Conservation (phyloP, 768 basidiomycete genomes). For the Boletus vermiculosoides region DNA sequence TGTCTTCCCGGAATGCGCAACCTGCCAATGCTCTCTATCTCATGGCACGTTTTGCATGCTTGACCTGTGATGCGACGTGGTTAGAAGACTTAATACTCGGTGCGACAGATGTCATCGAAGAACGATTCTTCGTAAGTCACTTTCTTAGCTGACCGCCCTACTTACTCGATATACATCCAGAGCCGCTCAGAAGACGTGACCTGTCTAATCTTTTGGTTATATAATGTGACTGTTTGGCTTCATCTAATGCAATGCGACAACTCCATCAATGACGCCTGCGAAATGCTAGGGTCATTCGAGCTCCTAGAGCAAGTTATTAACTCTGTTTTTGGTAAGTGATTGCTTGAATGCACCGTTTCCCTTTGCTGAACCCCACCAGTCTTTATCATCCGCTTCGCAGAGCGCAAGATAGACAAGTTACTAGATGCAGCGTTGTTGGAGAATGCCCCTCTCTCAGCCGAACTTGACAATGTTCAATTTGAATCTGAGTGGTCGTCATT, state of each 20-base stretch:
- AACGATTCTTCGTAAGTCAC: slow-evolving; percentile 80
- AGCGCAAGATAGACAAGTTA: slow-evolving; percentile 82
- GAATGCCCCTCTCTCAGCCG: slow-evolving; percentile 70
- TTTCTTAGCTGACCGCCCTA: slow-evolving; percentile 1
- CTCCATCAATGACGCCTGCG: slow-evolving; percentile 74
- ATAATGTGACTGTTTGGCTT: slow-evolving; percentile 87
- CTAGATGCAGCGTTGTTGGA: slow-evolving; percentile 84
- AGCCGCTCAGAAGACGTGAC: slow-evolving; percentile 81
- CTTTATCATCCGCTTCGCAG: slow-evolving; percentile 91
- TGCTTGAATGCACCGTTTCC: neutral
- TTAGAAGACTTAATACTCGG: slow-evolving; percentile 90
- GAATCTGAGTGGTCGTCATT: slow-evolving; percentile 98
- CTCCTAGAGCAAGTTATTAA: slow-evolving; percentile 92
- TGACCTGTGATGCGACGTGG: slow-evolving; percentile 89
- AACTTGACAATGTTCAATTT: slow-evolving; percentile 83
- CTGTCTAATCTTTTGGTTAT: slow-evolving; percentile 89
- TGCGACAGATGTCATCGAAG: slow-evolving; percentile 90
- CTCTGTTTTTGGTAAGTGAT: slow-evolving; percentile 79
- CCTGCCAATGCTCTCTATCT: slow-evolving; percentile 93
- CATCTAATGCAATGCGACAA: slow-evolving; percentile 88
- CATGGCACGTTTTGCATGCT: slow-evolving; percentile 88
- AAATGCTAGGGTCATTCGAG: slow-evolving; percentile 78
- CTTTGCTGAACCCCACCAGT: slow-evolving; percentile 46
- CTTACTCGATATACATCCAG: slow-evolving; percentile 41
- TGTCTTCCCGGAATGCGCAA: slow-evolving; percentile 69